phyloP scores from a whole-genome alignment of 2,329 filamentous ascomycete species.

The Hypoxylon sp. region DNA sequence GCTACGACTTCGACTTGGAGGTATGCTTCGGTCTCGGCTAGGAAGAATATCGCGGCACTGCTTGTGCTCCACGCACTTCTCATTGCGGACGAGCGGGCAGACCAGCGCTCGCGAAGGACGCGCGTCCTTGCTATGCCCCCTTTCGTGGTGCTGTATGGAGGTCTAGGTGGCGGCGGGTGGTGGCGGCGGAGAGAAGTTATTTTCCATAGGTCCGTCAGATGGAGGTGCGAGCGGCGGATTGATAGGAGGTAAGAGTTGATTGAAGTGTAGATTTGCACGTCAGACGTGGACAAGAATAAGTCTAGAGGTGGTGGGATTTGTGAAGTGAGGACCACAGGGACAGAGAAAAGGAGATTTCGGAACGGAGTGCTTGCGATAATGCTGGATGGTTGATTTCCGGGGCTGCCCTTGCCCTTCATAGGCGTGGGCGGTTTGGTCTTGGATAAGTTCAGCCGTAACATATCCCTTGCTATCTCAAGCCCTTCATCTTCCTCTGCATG shows the following conservation, averaged over 20 bases:
- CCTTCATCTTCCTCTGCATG: conserved; percentile 85
- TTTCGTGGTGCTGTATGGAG: conserved; percentile 73
- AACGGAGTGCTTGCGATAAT: conserved; percentile 72
- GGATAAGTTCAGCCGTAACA: conserved; percentile 77
- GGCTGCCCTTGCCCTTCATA: conserved; percentile 57
- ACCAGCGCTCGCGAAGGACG: conserved; percentile 75
- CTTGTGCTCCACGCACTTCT: conserved; percentile 91
- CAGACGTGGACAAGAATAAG: conserved; percentile 83
- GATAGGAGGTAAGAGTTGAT: conserved; percentile 90
- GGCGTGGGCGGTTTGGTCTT: conserved; percentile 62
- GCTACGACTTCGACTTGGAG: conserved; percentile 91
- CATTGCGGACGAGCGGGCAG: conserved; percentile 75
- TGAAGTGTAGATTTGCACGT: conserved; percentile 84
- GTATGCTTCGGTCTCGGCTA: conserved; percentile 89
- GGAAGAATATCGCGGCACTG: conserved; percentile 88
- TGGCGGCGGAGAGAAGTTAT: conserved; percentile 82
- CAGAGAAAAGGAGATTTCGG: conserved; percentile 84
- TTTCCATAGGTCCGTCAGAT: conserved; percentile 89
- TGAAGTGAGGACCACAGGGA: conserved; percentile 78
- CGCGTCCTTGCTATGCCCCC: conserved; percentile 73
- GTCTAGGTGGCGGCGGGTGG: conserved; percentile 79
- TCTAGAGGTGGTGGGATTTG: conserved; percentile 85
- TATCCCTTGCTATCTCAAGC: conserved; percentile 84
- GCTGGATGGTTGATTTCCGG: conserved; percentile 49
- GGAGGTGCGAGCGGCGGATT: conserved; percentile 87